These are phyloP conservation scores for Murraya paniculata DNA, from an alignment of 345 rosid genomes.

Conservation along the genomic window DNA sequence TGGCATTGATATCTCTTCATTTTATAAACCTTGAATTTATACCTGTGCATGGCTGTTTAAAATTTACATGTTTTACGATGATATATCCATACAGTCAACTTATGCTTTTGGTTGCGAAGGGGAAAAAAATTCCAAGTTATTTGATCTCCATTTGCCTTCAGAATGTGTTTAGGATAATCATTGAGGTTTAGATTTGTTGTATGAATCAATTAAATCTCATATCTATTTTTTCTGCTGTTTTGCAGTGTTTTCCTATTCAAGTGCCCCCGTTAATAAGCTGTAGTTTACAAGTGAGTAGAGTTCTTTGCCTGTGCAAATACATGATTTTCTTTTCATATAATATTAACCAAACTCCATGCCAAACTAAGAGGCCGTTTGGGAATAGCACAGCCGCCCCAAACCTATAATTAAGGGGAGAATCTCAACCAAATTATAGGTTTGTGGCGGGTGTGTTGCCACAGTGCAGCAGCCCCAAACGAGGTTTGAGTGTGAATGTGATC, in stretches of 20 bases:
- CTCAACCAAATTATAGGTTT: too few relatives aligned
- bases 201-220: constrained; percentile 11
- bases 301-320: constrained; percentile 14
- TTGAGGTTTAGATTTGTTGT: background rate
- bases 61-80: background rate
- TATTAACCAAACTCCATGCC: background rate
- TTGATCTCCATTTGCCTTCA: background rate
- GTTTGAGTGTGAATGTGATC: background rate
- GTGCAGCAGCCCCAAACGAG: too few relatives aligned
- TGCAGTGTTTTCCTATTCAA: constrained; percentile 85
- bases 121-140: background rate
- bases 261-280: constrained; percentile 82
- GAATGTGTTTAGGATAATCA: background rate
- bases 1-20: background rate
- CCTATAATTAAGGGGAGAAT: too few relatives aligned
- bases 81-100: background rate
- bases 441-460: too few relatives aligned
- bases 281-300: constrained; percentile 64
- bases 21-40: background rate
- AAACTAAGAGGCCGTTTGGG: background rate
- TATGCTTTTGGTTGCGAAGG: constrained; percentile 11
- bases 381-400: too few relatives aligned
- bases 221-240: constrained; percentile 12
- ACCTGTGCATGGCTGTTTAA: background rate
- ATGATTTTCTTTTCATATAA: background rate